Evolutionary conservation across 2,329 filamentous ascomycete genomes (phyloP).

Genomic region (Chaetothyriales sp.): DNA sequence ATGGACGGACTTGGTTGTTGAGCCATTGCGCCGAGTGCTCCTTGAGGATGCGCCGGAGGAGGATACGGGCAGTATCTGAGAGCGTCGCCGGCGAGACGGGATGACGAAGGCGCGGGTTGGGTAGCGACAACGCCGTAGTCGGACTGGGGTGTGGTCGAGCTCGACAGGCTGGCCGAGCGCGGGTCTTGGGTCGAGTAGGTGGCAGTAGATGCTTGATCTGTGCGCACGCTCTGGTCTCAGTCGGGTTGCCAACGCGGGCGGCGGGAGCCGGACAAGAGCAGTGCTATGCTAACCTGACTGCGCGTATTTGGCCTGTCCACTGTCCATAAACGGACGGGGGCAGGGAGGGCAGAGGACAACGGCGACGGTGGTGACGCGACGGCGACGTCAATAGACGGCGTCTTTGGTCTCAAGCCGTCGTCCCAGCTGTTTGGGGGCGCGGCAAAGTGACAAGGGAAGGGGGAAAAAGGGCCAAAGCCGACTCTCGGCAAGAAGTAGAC

Average conservation of each 20-base stretch:
- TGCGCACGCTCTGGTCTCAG: constrained; percentile 18
- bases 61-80: constrained; percentile 64
- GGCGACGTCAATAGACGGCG: constrained; percentile 3
- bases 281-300: constrained; percentile 70
- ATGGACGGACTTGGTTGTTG: constrained; percentile 98
- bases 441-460: background rate
- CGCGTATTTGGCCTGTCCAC: constrained; percentile 60
- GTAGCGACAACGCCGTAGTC: constrained; percentile 78
- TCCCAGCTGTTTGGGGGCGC: background rate
- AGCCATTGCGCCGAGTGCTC: constrained; percentile 82
- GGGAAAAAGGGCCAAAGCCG: constrained; percentile 12
- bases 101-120: constrained; percentile 60
- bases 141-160: constrained; percentile 71
- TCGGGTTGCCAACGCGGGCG: constrained; percentile 14
- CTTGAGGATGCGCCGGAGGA: constrained; percentile 53
- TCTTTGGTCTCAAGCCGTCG: background rate
- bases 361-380: constrained; percentile 7
- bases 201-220: constrained; percentile 90
- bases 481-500: constrained; percentile 13
- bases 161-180: constrained; percentile 57
- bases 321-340: constrained; percentile 37
- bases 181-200: constrained; percentile 77
- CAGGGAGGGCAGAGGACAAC: too few species aligned
- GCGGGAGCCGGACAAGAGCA: background rate
- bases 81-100: constrained; percentile 62